A percentile compares a stretch with the other conserved stretches of the same genome.
Conservation (phyloP, 345 rosid genomes). For the Syzygium grande region DNA sequence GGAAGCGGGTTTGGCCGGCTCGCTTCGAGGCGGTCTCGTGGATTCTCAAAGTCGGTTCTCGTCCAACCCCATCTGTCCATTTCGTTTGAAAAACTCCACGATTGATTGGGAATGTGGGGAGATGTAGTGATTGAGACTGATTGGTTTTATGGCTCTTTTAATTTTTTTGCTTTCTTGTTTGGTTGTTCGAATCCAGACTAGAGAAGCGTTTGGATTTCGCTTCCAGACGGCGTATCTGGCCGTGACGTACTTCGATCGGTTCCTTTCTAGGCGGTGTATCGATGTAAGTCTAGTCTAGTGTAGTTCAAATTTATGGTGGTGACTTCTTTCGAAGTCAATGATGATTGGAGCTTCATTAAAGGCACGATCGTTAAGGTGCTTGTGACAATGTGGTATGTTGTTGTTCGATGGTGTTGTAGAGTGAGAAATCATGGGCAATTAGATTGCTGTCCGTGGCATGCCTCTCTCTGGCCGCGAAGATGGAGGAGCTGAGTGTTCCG, state of each 20-base stretch:
- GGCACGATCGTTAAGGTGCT: background rate
- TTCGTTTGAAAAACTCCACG: background rate
- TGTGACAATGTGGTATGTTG: background rate
- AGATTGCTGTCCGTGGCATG: constrained; percentile 49
- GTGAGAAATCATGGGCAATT: constrained; percentile 43
- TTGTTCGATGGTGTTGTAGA: background rate
- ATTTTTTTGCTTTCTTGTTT: background rate
- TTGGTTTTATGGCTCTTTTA: background rate
- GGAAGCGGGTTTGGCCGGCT: constrained; percentile 20
- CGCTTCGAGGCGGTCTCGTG: constrained; percentile 41
- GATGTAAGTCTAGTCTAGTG: constrained; percentile 20
- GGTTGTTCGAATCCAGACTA: constrained; percentile 25
- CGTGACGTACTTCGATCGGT: constrained; percentile 48
- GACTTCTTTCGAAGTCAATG: background rate
- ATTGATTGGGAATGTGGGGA: background rate
- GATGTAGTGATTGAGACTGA: background rate
- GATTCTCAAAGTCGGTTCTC: constrained; percentile 41
- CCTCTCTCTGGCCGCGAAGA: constrained; percentile 59
- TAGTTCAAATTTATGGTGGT: background rate
- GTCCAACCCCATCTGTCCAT: background rate
- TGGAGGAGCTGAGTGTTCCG: constrained; percentile 46
- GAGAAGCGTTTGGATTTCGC: constrained; percentile 27
- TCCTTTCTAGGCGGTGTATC: constrained; percentile 25
- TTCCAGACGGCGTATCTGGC: constrained; percentile 46
- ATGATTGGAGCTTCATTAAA: background rate